Evolutionary conservation across 371 early-diverging fungal genomes (phyloP), one percentile per base, ranked within the genome.

Genomic region (Umbelopsis sp.): DNA sequence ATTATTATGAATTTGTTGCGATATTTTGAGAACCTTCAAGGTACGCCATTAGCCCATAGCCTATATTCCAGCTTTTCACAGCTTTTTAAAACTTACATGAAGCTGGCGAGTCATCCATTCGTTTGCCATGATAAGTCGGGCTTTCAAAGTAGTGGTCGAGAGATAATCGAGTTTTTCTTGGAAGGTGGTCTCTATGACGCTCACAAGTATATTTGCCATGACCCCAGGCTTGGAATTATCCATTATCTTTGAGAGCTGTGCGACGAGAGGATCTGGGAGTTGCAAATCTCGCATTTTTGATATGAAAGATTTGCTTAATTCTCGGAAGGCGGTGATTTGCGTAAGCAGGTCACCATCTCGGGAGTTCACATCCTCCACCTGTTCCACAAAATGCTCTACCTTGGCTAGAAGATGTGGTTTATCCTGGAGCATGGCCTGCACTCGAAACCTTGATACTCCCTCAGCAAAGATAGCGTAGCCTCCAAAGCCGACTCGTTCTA

Each of bases 1-100:
- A n/a, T 87, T 92, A 10, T 89, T 84, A 69, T 92, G 92, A 18
- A 93, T 84, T 77, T 93, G 89, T 75, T 91, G 91, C 35, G 92
- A 91, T 44, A 94, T 92, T 69, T 87, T 91, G 50, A 93, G 77
- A 1, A 92, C 89, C 86, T 90, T 66, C 66, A 29, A 51, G 14
- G 22, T 4, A 35, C 24, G 37, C 45, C 12, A 14, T 65, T 37
- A 44, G 29, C 24, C 44, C 18, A 9, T 16, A 9, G 2, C 5
- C 18, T 44, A 12, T 64, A 38, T 32, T 16, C 37, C 9, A 14
- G 16, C 10, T 20, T 65, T 2, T 37, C 9, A 29, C n/a, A 32
- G 65, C 1, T n/a, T 18, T 5, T 44, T 20, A 12, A 12, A 22
- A 51, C 74, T 65, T 82, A 87, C 89, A 63, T 95, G 92, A n/a